phyloP scores from a whole-genome alignment of 2,329 filamentous ascomycete genomes.

The Phyllosticta paracitricarpa region DNA sequence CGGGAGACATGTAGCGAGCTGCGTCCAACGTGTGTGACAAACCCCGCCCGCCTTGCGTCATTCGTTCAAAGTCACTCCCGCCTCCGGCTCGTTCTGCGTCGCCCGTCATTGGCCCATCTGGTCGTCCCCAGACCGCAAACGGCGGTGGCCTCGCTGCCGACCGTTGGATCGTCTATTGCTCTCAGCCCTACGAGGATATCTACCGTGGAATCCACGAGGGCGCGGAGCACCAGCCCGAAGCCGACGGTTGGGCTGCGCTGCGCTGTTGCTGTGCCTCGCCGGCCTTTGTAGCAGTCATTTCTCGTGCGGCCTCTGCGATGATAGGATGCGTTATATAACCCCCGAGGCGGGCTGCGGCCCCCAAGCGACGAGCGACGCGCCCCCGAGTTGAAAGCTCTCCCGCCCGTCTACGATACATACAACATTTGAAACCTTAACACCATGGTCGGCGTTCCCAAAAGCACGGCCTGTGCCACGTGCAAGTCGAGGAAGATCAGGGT shows the following conservation, averaged over 20 bases:
- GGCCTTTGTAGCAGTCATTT: background rate
- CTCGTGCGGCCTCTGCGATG: background rate
- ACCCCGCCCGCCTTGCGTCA: background rate
- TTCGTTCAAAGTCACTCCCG: background rate
- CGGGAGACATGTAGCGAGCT: background rate
- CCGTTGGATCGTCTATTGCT: background rate
- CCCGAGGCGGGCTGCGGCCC: background rate
- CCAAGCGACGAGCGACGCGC: background rate
- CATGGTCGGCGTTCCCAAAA: constrained; percentile 10
- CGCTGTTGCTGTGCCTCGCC: background rate
- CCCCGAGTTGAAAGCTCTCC: background rate
- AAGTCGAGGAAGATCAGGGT: constrained; percentile 6
- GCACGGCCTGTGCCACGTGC: constrained; percentile 7
- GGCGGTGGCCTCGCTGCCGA: background rate
- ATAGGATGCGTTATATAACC: background rate
- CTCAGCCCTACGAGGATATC: background rate
- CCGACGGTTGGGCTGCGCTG: background rate
- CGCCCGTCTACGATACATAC: background rate
- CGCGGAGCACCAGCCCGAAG: background rate
- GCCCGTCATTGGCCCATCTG: background rate
- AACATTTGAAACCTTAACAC: background rate
- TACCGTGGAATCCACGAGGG: background rate
- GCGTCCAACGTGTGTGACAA: background rate
- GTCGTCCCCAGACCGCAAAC: background rate
- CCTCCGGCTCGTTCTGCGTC: background rate